These are phyloP conservation scores for Yarrowia phangngaensis DNA, from an alignment of 805 yeast genomes.

Conservation along the genomic window DNA sequence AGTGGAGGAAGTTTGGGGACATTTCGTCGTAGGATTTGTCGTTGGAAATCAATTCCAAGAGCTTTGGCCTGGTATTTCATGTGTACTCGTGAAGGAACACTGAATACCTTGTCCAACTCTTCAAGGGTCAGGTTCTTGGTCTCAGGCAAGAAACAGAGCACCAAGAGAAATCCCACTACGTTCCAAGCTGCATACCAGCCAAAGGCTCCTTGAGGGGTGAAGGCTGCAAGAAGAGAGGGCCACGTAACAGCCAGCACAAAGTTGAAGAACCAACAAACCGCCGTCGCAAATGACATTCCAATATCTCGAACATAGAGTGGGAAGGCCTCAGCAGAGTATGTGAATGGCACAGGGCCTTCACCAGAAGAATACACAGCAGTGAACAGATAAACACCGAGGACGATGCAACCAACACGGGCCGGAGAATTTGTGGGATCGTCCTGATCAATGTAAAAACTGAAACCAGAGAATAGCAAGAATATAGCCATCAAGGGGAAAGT, in stretches of 20 bases:
- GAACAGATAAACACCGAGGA: slow-evolving; percentile 70
- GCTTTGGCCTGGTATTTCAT: slow-evolving; percentile 48
- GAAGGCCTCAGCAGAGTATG: slow-evolving; percentile 81
- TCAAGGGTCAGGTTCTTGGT: slow-evolving; percentile 70
- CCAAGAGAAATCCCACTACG: slow-evolving; percentile 63
- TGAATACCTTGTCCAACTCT: slow-evolving; percentile 70
- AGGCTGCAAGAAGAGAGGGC: slow-evolving; percentile 65
- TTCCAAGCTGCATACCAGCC: slow-evolving; percentile 90
- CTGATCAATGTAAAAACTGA: slow-evolving; percentile 65
- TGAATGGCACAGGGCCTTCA: slow-evolving; percentile 87
- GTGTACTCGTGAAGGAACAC: slow-evolving; percentile 51
- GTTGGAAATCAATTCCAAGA: slow-evolving; percentile 33
- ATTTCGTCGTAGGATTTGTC: slow-evolving; percentile 31
- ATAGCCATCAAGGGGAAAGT: slow-evolving; percentile 61
- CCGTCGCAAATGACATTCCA: slow-evolving; percentile 77
- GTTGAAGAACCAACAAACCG: slow-evolving; percentile 50
- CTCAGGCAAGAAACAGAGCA: slow-evolving; percentile 54
- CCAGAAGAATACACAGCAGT: slow-evolving; percentile 75
- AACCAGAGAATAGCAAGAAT: slow-evolving; percentile 49
- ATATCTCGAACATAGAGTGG: slow-evolving; percentile 75
- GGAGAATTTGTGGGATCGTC: slow-evolving; percentile 35
- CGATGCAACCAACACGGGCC: slow-evolving; percentile 60
- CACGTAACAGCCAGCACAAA: slow-evolving; percentile 68
- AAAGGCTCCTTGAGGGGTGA: slow-evolving; percentile 79
- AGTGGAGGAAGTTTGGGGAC: slow-evolving; percentile 26